Evolutionary conservation across 2,329 filamentous ascomycete species (phyloP), one percentile per base, ranked within the genome.

Genomic region (Ophiostoma montium): DNA sequence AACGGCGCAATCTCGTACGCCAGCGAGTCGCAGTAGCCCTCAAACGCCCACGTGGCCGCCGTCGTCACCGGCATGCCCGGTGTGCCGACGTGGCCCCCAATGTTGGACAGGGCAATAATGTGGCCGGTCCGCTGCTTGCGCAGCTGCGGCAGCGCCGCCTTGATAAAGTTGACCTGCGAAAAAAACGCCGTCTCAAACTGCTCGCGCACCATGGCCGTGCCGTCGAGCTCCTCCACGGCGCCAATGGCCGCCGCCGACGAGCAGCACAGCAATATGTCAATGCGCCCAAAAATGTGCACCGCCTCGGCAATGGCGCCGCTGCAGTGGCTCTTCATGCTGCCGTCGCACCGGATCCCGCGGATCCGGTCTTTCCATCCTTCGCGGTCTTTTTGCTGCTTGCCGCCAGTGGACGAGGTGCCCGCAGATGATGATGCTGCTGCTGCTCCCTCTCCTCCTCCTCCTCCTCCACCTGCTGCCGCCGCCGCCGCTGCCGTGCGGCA

Each of bases 161-260:
- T 94, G 69, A 96, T 94, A 62, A 94, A 86, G 66, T 96, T 96
- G 63, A 96, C 83, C 51, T 94, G 88, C 1, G 86, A 87, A 64
- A 96, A 96, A 70, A 94, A 96, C 59, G 94, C 87, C 54, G 80
- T 81, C 64, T 96, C 90, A 62, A 96, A 95, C 63, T 95, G 90
- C 60, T 94, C 86, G 53, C 85, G 79, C 33, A 94, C 82, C 16
- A 95, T 75, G 8, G 27, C 45, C 3, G 30, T 31, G n/a, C 5
- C 75, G 73, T 21, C 38, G 23, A 95, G 71, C 64, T 98, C 92
- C 65, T 96, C 92, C 8, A 96, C 84, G 0, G 87, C 85, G 36
- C 90, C 92, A 32, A 96, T 79, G 31, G 95, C 78, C 54, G 87
- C 86, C 74, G 95, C 86, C 52, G 83, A 92, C 50, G 84, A 85